Conservation (phyloP, 176 grass and related monocot genomes). For the Musa beccarii region DNA sequence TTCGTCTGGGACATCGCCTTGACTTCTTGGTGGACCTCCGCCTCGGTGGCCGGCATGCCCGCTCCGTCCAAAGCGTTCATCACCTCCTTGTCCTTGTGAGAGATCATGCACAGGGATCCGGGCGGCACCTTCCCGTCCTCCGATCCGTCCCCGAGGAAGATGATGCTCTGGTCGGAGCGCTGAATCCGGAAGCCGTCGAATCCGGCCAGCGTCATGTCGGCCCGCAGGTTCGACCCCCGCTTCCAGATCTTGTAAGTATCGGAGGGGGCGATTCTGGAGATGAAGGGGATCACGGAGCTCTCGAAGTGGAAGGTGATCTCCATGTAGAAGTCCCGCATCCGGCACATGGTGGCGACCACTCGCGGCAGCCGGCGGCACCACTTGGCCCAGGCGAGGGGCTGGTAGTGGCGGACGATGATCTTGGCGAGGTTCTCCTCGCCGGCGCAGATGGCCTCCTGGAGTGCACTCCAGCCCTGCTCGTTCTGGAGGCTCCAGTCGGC, state of each 20-base stretch:
- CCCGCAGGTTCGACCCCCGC: slow-evolving; percentile 7
- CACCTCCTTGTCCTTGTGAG: slow-evolving; percentile 11
- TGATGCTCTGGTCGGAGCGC: background rate
- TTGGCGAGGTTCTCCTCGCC: background rate
- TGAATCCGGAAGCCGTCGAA: slow-evolving; percentile 14
- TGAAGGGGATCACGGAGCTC: slow-evolving; percentile 14
- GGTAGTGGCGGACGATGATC: slow-evolving; percentile 11
- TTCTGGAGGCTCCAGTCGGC: slow-evolving; percentile 13
- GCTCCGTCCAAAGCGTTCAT: background rate
- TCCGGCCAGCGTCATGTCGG: slow-evolving; percentile 11
- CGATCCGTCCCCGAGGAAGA: slow-evolving; percentile 2
- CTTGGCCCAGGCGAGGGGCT: background rate
- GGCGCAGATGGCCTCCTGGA: slow-evolving; percentile 9
- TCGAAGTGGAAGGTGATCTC: slow-evolving; percentile 20
- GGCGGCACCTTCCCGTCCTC: background rate
- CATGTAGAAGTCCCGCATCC: slow-evolving; percentile 18
- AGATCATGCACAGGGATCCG: slow-evolving; percentile 3
- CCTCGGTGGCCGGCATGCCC: background rate
- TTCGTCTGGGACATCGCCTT: background rate
- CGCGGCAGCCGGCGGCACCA: slow-evolving; percentile 6
- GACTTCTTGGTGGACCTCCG: background rate
- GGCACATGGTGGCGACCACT: background rate
- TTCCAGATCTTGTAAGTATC: slow-evolving; percentile 21
- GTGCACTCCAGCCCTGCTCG: background rate
- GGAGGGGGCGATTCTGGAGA: slow-evolving; percentile 10